Conservation (phyloP, 306 rosid species). For the peach (Prunus persica) region DNA sequence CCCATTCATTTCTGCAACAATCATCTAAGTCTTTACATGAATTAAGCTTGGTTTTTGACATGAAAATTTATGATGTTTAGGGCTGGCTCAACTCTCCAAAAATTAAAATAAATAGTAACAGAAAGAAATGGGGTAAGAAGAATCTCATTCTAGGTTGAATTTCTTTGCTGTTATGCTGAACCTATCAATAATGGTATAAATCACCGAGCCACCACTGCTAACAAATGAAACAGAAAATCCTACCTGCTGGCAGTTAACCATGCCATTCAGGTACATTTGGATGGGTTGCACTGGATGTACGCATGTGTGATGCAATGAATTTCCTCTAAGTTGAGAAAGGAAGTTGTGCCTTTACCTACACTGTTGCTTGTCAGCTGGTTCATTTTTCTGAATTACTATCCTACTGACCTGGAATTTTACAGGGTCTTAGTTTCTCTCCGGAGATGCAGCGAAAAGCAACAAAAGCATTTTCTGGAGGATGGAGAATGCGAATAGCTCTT, state of each 20-base stretch:
- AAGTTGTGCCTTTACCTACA: neutral
- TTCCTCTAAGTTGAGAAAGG: slow-evolving; percentile 4
- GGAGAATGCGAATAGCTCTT: slow-evolving; percentile 99
- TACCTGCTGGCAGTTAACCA: neutral
- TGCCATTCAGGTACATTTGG: neutral
- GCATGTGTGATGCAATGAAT: neutral
- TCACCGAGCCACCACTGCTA: neutral
- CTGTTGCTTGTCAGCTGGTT: neutral
- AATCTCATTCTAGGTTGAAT: neutral
- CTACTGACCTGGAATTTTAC: slow-evolving; percentile 26
- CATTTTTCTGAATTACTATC: slow-evolving; percentile 15
- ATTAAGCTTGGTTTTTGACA: neutral
- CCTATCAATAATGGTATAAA: neutral
- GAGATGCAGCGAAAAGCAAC: slow-evolving; percentile 93
- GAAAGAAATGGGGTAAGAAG: neutral
- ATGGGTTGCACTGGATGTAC: neutral
- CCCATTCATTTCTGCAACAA: slow-evolving; percentile 22
- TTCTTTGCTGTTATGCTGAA: neutral
- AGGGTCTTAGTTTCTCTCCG: slow-evolving; percentile 93
- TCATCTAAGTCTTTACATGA: slow-evolving; percentile 14
- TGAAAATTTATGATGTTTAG: neutral
- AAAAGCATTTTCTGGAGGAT: slow-evolving; percentile 95
- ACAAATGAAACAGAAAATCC: neutral
- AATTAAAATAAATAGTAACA: neutral
- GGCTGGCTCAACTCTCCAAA: neutral